Evolutionary conservation across 1,139 yeast genomes (phyloP), one percentile per base, ranked within the genome.

Genomic region (Pichia sp.): DNA sequence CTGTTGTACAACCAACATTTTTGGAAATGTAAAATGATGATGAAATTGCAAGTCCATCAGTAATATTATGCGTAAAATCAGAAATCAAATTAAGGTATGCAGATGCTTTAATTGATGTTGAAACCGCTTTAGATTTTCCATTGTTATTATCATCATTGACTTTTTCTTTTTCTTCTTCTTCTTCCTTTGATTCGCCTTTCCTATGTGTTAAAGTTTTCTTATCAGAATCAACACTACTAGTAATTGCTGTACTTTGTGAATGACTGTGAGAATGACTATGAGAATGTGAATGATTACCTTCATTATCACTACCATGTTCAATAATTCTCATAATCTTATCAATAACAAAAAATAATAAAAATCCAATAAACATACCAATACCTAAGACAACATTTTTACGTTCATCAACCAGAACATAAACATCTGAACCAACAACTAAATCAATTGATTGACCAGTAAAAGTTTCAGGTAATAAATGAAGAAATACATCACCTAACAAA

Each of bases 31-130:
- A 78, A 61, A 83, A 83, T 7, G 87, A 75, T 0, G 87, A 76
- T 2, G 86, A 75, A 46, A 83, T 72, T 3, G 88, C 86, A 8
- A 83, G 63, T 0, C 89, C 89, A 58, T 83, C 89, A 2, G 87
- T 80, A 52, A 81, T 71, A 61, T 83, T 83, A 62, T 83, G 90
- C 2, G 81, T 68, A 54, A 82, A 77, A 54, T 82, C 87, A 0
- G 87, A 81, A 48, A 81, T 72, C 55, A 83, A 65, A 56, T 80
- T 83, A 51, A 83, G 64, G 57, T 79, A 76, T 3, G 85, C 82
- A n/a, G 83, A 74, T 1, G 73, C 67, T 50, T 69, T 68, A 39
- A 66, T 67, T 3, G 72, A 67, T 8, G 66, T 59, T 33, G 57
- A 61, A 29, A 73, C 68, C 28, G 64, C 59, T 5, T 58, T 56